phyloP scores from a whole-genome alignment of 768 basidiomycete species.

The Trametes meyenii region DNA sequence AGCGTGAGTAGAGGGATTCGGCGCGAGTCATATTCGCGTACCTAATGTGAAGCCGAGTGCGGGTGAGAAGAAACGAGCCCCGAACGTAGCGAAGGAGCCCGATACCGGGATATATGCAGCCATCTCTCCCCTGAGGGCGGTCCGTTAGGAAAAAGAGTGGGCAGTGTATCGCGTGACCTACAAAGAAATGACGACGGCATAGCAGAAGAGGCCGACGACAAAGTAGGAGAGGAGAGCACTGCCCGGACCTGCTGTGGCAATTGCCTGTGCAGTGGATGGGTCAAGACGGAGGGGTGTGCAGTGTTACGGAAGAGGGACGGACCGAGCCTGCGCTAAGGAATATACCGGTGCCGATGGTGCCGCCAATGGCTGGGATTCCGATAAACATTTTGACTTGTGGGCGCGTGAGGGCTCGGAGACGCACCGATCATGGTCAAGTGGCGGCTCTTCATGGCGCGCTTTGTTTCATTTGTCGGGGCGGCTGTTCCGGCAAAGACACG shows the following conservation, averaged over 20 bases:
- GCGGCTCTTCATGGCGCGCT: slow-evolving; percentile 44
- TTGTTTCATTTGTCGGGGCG: slow-evolving; percentile 32
- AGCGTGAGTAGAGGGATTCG: not conserved
- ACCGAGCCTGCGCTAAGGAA: slow-evolving; percentile 63
- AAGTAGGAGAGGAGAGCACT: slow-evolving; percentile 64
- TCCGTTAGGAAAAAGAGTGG: not conserved
- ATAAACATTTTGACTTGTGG: not conserved
- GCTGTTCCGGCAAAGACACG: slow-evolving; percentile 27
- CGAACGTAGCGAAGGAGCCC: slow-evolving; percentile 62
- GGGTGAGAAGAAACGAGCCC: slow-evolving; percentile 59
- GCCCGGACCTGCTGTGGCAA: slow-evolving; percentile 60
- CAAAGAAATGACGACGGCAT: slow-evolving; percentile 63
- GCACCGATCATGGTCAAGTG: slow-evolving; percentile 48
- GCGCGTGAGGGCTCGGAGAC: slow-evolving; percentile 7
- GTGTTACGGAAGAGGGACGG: slow-evolving; percentile 16
- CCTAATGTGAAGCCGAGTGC: slow-evolving; percentile 62
- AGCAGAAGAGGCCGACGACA: slow-evolving; percentile 61
- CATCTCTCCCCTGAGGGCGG: slow-evolving; percentile 59
- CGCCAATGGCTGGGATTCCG: slow-evolving; percentile 48
- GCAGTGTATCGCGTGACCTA: slow-evolving; percentile 30
- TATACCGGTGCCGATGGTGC: slow-evolving; percentile 63
- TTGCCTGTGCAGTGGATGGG: slow-evolving; percentile 38
- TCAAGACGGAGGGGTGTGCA: not conserved
- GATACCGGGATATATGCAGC: slow-evolving; percentile 63
- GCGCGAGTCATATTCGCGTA: slow-evolving; percentile 25